Evolutionary conservation across 257 asterid genomes (phyloP), one percentile per base, ranked within the genome.

Genomic region (Leptodermis oblonga): DNA sequence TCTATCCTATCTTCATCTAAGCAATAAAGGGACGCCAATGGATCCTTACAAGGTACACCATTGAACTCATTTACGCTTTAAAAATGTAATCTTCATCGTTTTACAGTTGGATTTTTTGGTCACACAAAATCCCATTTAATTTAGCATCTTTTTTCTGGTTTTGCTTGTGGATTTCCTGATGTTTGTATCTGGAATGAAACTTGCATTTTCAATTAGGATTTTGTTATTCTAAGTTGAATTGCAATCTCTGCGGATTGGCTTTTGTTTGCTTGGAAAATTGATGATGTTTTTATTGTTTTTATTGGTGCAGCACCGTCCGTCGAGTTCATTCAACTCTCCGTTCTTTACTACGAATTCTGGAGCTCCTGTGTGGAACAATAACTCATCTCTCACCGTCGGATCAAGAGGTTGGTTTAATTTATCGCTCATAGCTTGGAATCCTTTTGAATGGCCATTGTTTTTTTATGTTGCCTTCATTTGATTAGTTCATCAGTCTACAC

Each of bases 331-430:
- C 83, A 79, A 79, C 76, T 75, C 80, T 49, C 73, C 83, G 20
- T 75, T 79, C 78, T 75, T 76, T 55, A 75, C 83, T 30, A 75
- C 81, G 0, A 79, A 75, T 65, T 75, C 83, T 39, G 81, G 83
- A 23, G 80, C 81, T 51, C 81, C 83, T 68, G 83, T 79, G 25
- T 79, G 66, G 70, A 79, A 76, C 78, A 79, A 79, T 77, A 76
- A 79, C 36, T 76, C 81, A 41, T 79, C 83, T 66, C 78, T 79
- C 11, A 79, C 83, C 5, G 83, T 76, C 72, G 83, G 83, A 3
- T 66, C 83, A 8, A 72, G 83, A 72, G 83, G 83, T 79, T 48
- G 10, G 65, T n/a, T 14, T 30, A 7, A 33, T 33, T 67, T 6
- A 18, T 53, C 15, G 3, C 17, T 48, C 18, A 33, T 30, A 26